Evolutionary conservation across 345 rosid species (phyloP).

Genomic region (Angophora floribunda): DNA sequence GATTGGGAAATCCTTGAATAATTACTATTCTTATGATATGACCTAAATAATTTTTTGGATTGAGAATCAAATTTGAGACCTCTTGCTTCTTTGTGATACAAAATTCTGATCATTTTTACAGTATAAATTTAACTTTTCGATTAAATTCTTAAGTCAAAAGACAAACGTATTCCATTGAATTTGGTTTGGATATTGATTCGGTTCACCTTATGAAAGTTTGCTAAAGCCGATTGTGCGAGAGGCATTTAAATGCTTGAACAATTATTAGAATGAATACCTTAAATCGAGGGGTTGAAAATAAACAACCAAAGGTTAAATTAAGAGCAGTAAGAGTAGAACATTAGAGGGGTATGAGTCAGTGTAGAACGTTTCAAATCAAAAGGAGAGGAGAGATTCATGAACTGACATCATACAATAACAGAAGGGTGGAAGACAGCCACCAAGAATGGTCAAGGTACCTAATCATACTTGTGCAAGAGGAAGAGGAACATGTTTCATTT

Average conservation of each 20-base stretch:
- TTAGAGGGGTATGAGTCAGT: rapidly evolving
- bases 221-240: rapidly evolving
- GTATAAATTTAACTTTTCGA: rapidly evolving
- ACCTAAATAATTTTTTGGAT: background rate
- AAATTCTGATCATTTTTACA: rapidly evolving
- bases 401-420: background rate
- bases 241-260: background rate
- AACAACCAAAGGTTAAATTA: background rate
- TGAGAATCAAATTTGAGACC: background rate
- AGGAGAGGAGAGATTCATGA: background rate
- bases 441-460: background rate
- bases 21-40: background rate
- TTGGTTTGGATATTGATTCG: background rate
- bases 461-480: background rate
- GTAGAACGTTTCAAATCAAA: background rate
- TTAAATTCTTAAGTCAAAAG: background rate
- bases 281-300: background rate
- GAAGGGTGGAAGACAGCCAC: background rate
- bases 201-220: background rate
- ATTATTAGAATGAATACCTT: background rate
- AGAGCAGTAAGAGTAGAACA: background rate
- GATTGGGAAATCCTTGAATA: background rate
- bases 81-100: background rate
- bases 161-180: rapidly evolving
- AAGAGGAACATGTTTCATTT: background rate